Evolutionary conservation across 2,329 filamentous ascomycete genomes (phyloP), one percentile per base, ranked within the genome.

Genomic region (Aspergillus hortae): DNA sequence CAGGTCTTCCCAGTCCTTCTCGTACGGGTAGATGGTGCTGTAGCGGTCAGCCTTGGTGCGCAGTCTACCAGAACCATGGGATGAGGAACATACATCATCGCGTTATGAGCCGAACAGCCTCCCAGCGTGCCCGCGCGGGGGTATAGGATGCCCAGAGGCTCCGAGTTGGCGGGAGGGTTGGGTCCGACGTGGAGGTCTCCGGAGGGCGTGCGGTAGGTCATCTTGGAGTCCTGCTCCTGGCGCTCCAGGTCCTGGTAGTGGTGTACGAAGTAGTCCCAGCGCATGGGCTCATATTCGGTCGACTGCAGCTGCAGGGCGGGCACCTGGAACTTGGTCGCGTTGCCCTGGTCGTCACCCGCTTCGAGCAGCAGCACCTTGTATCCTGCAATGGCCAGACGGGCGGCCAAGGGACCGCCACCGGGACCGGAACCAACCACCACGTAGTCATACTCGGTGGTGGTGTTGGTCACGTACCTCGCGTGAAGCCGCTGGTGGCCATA

Each of bases 241-340:
- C 78, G 74, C 19, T 68, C 65, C 42, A 80, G 69, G 54, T 85
- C 76, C 7, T 74, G 71, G 61, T 85, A 86, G 65, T 86, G 83
- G 43, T 77, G 76, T n/a, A 85, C 80, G 56, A 80, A 87, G 68
- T 81, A 86, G 65, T 84, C 80, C 84, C 84, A 87, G 43, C 75
- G 70, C 58, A 84, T 74, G 15, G 76, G 74, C 21, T 74, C 73
- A 54, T 85, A 79, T 60, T 85, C 80, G 10, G 80, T 82, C 2
- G 79, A 75, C 17, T 76, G 73, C 44, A 76, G 75, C 19, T 78
- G 76, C 60, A 81, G 76, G 2, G 80, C 77, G 6, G 83, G 82
- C 4, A 84, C 75, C 9, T 78, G 75, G 56, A 81, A 77, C 60
- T 81, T 77, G 53, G 72, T 66, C 33, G 73, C 71, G 49, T 73